Evolutionary conservation across 441 rosid species (phyloP), one percentile per base, ranked within the genome.

Genomic region (Erodium trifolium): DNA sequence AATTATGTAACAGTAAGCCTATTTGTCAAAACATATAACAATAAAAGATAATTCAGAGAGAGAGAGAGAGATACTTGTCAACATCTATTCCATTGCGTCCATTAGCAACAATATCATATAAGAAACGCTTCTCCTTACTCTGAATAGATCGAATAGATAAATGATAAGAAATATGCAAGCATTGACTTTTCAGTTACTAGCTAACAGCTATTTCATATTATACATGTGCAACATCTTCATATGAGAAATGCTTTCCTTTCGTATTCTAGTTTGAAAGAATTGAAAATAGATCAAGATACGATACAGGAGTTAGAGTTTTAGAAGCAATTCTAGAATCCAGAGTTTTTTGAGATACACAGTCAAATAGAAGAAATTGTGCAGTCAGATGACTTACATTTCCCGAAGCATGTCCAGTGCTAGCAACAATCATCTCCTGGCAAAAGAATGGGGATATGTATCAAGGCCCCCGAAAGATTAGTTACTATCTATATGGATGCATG

Each of bases 51-150:
- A 0, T 27, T 23, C 66, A 13, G 59, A 68, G 43, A 27, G n/a
- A 55, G 11, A 51, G 41, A 27, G 49, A 70, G 60, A 72, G 85
- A 73, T 76, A 88, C 94, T 93, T 93, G 86, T 93, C 98, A 67
- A 93, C 98, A 37, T 93, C 98, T 62, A 93, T 86, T 76, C 98
- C 97, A 79, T 89, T 93, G 73, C 92, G 87, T 72, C 98, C 98
- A 81, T 93, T 93, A 71, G 98, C 97, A 74, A 93, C 98, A 79
- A 93, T 88, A 73, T 93, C 98, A 82, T 89, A 89, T 78, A 93
- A 79, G 83, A 88, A 93, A 43, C 75, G 84, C 75, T 90, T 93
- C 67, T 43, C 75, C 29, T 77, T 68, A 68, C 76, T 78, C 96
- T 62, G 45, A 37, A 73, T 17, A 65, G 65, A 70, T 16, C 47